These are phyloP conservation scores for Tulasnella sp. DNA, from an alignment of 768 basidiomycete species.

Conservation along the genomic window DNA sequence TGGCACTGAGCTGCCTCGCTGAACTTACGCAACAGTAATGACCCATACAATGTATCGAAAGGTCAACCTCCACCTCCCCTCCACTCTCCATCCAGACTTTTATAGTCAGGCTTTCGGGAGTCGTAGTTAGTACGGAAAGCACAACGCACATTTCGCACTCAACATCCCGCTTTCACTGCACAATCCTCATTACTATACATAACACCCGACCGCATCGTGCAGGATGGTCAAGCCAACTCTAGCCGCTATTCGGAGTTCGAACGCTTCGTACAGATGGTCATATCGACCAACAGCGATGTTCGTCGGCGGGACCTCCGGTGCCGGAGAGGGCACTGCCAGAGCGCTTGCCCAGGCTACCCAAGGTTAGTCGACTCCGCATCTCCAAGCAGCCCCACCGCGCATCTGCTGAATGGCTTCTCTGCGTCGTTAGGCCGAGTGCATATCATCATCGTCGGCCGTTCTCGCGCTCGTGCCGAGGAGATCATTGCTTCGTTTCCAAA, in stretches of 20 bases:
- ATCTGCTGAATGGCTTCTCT: background rate
- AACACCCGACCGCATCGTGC: background rate
- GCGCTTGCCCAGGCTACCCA: slow-evolving; percentile 24
- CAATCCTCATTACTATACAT: too few species aligned
- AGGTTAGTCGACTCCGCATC: background rate
- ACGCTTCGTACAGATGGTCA: background rate
- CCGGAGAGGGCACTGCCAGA: slow-evolving; percentile 23
- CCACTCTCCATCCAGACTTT: too few species aligned
- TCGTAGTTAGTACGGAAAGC: too few species aligned
- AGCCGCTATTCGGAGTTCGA: background rate
- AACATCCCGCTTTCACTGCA: too few species aligned
- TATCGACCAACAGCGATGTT: slow-evolving; percentile 27
- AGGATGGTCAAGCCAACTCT: slow-evolving; percentile 11
- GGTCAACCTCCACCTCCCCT: too few species aligned
- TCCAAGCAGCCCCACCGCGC: background rate
- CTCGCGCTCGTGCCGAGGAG: slow-evolving; percentile 28
- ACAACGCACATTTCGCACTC: too few species aligned
- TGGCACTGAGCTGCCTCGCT: background rate
- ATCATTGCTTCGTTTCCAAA: slow-evolving; percentile 30
- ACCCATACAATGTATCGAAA: too few species aligned
- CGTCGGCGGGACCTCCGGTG: slow-evolving; percentile 27
- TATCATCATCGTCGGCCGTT: slow-evolving; percentile 31
- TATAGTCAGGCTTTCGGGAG: too few species aligned
- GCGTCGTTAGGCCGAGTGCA: slow-evolving; percentile 22
- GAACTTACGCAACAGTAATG: background rate